A percentile compares a stretch with the other conserved stretches of the same genome.
These are phyloP conservation scores for Tylopilus sp. DNA, from an alignment of 768 basidiomycete species.

Conservation along the genomic window DNA sequence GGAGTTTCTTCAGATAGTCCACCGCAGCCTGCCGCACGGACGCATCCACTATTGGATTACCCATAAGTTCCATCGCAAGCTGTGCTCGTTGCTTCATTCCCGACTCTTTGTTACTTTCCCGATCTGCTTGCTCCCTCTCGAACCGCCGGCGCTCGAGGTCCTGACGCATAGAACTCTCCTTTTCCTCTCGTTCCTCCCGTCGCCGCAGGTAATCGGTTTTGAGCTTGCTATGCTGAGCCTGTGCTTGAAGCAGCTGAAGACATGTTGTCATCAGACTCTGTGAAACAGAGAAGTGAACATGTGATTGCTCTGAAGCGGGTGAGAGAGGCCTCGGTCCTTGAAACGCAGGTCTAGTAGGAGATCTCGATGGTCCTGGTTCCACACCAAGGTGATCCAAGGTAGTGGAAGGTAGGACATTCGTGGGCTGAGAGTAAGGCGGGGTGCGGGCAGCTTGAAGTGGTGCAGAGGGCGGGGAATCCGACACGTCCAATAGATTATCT, in stretches of 20 bases:
- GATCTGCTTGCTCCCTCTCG: slow-evolving; percentile 56
- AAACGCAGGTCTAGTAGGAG: slow-evolving; percentile 13
- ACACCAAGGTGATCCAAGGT: slow-evolving; percentile 14
- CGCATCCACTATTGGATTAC: slow-evolving; percentile 55
- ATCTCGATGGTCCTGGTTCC: slow-evolving; percentile 21
- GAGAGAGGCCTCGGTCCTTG: slow-evolving; percentile 10
- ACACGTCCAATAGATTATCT: slow-evolving; percentile 43
- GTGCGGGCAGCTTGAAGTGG: slow-evolving; percentile 25
- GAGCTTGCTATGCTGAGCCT: slow-evolving; percentile 65
- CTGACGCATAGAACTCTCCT: slow-evolving; percentile 47
- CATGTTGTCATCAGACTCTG: slow-evolving; percentile 56
- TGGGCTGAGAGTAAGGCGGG: slow-evolving; percentile 20
- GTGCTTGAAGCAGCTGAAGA: slow-evolving; percentile 60
- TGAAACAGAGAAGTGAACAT: slow-evolving; percentile 50
- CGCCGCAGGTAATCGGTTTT: slow-evolving; percentile 67
- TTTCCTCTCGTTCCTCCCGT: slow-evolving; percentile 67
- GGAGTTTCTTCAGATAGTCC: slow-evolving; percentile 69
- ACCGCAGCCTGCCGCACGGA: slow-evolving; percentile 62
- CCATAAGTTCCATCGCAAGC: slow-evolving; percentile 63
- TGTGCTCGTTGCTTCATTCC: slow-evolving; percentile 59
- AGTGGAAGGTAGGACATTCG: slow-evolving; percentile 10
- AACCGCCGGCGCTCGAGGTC: slow-evolving; percentile 52
- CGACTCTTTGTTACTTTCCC: slow-evolving; percentile 51
- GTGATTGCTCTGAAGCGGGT: slow-evolving; percentile 36
- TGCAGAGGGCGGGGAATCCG: slow-evolving; percentile 29